Conservation (phyloP, 2,329 filamentous ascomycete species). For the Alternaria gansuensis region DNA sequence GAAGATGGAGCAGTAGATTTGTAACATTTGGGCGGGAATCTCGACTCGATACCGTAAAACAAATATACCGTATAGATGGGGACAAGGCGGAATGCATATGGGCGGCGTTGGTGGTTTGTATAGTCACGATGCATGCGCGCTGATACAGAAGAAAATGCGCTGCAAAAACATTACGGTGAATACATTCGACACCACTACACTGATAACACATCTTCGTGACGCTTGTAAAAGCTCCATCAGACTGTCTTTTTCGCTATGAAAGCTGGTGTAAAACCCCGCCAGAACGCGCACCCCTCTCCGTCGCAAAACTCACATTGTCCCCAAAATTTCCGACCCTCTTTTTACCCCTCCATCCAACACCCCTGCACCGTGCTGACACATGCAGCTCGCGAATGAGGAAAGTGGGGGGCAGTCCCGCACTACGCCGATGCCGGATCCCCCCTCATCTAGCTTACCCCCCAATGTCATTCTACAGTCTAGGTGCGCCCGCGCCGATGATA, state of each 20-base stretch:
- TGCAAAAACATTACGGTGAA: constrained; percentile 2
- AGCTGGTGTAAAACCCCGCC: neutral
- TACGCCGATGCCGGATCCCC: constrained; percentile 7
- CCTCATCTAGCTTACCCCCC: neutral
- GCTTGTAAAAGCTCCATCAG: neutral
- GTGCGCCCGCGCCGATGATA: constrained; percentile 28
- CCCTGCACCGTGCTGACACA: constrained; percentile 1
- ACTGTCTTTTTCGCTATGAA: neutral
- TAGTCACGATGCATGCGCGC: constrained; percentile 8
- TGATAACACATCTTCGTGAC: neutral
- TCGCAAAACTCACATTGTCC: constrained; percentile 10
- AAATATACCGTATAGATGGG: constrained; percentile 24
- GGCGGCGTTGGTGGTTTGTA: constrained; percentile 31
- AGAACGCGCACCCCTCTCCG: constrained; percentile 3
- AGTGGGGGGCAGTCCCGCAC: constrained; percentile 11
- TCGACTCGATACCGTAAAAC: constrained; percentile 8
- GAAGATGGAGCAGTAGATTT: constrained; percentile 28
- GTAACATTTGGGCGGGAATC: neutral
- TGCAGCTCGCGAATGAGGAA: neutral
- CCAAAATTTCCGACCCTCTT: constrained; percentile 9
- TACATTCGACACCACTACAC: neutral
- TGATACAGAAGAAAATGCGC: neutral
- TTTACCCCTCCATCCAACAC: constrained; percentile 17
- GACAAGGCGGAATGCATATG: constrained; percentile 26
- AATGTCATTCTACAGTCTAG: neutral